Percentiles rank a stretch among this genome's conserved stretches.
Evolutionary conservation across 2,329 filamentous ascomycete species (phyloP).

Genomic region (Orbilia brochopaga): DNA sequence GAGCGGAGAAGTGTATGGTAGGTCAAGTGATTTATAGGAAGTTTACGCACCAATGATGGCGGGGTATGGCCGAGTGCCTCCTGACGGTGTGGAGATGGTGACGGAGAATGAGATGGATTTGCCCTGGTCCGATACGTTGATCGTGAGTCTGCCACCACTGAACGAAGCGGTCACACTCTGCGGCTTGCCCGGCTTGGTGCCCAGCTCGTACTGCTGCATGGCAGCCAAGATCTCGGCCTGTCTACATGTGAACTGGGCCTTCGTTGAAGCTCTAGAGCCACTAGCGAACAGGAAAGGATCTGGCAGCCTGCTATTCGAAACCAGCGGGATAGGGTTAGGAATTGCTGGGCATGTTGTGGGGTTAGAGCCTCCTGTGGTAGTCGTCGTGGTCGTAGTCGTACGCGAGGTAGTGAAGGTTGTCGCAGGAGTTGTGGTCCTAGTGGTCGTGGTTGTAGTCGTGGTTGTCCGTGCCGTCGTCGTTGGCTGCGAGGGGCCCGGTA

Average conservation of each 20-base stretch:
- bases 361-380: conserved; percentile 13
- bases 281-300: conserved; percentile 62
- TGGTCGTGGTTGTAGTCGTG: conserved; percentile 9
- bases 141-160: conserved; percentile 60
- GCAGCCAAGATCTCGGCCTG: conserved; percentile 62
- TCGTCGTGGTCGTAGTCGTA: conserved; percentile 16
- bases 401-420: too few species aligned
- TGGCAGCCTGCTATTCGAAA: conserved; percentile 39
- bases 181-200: conserved; percentile 61
- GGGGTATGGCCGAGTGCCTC: conserved; percentile 57
- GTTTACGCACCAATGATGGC: conserved; percentile 50
- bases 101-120: conserved; percentile 62
- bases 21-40: too few species aligned
- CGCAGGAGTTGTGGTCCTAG: too few species aligned
- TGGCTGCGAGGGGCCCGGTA: conserved; percentile 17
- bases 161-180: conserved; percentile 61
- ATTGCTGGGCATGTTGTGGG: conserved; percentile 40
- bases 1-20: too few species aligned
- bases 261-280: conserved; percentile 60
- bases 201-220: conserved; percentile 64
- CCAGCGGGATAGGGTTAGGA: conserved; percentile 32
- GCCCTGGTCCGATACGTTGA: conserved; percentile 60
- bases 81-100: conserved; percentile 58
- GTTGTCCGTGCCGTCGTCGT: background rate
- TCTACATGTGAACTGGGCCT: conserved; percentile 62